Base-by-base conservation (phyloP, 1,284 basidiomycete species). In the Fomitopsis palustris region DNA sequence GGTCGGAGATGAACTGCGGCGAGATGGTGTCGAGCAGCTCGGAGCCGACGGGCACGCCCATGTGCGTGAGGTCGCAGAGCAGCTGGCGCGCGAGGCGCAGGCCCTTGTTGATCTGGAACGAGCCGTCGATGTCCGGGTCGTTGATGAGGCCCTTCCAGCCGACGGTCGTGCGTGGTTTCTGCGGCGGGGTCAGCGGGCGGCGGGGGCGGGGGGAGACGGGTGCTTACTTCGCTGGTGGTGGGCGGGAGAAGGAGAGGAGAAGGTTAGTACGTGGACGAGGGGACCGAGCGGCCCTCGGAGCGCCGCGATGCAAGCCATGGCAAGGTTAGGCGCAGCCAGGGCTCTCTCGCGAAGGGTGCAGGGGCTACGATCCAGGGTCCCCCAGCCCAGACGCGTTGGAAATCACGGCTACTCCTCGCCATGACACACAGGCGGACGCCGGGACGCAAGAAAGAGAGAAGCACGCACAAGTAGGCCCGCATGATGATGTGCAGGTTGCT, bases 51-150 rank as follows among this genome's bases (percentile, higher is more conserved):
- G 96, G 96, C 9, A 99, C 78, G 56, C 96, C 96, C 45, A 92
- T 78, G 63, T 92, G 80, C 39, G 93, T 95, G 61, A 99, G 81
- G 69, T 97, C 93, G 67, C 93, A 88, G 51, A 99, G 86, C 35
- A 99, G 81, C 68, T 93, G 86, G 57, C 97, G 87, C 0, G 93
- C 95, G 57, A 89, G 85, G 60, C 89, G 87, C 21, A 97, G 84
- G 42, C 96, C 96, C 72, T 95, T 93, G 86, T 99, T 99, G 76
- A 99, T 99, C 71, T 95, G 86, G 89, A 92, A 99, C 56, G 92
- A 86, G 59, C 93, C 93, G 72, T 97, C 91, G 73, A 98, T 90
- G 71, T 95, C 89, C 2, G 95, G 95, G 77, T 96, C 92, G 70
- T 92, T 91, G 70, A 92, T 92, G 67, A 92, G 81, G 37, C 93